phyloP scores from a whole-genome alignment of 352 stramenopile species.

The Elongisporangium undulatum region DNA sequence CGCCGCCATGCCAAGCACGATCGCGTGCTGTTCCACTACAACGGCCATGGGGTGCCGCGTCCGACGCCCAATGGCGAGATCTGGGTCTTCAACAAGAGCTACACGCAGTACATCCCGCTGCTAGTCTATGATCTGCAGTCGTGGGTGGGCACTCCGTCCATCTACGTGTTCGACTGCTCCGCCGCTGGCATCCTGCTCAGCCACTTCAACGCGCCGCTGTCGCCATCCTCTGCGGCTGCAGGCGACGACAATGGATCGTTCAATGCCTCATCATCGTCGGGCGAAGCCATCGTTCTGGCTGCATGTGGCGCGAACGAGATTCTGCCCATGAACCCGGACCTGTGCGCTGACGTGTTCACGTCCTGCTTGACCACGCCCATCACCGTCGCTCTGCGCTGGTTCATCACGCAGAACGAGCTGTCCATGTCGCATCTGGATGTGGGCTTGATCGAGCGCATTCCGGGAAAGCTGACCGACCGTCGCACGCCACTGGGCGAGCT shows the following conservation, averaged over 20 bases:
- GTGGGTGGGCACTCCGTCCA: constrained; percentile 91
- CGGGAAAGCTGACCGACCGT: constrained; percentile 91
- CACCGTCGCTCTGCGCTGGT: constrained; percentile 97
- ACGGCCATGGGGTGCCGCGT: constrained; percentile 98
- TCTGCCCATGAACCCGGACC: constrained; percentile 95
- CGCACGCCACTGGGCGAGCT: constrained; percentile 96
- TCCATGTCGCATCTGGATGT: constrained; percentile 84
- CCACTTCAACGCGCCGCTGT: constrained; percentile 83
- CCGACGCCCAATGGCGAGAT: constrained; percentile 97
- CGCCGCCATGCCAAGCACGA: constrained; percentile 91
- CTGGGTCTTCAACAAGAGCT: constrained; percentile 99
- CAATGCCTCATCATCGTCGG: constrained; percentile 19
- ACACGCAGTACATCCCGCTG: constrained; percentile 99
- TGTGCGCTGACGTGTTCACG: constrained; percentile 99
- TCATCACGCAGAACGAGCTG: constrained; percentile 92
- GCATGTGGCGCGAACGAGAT: constrained; percentile 93
- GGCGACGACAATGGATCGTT: constrained; percentile 11
- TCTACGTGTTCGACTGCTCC: constrained; percentile 99
- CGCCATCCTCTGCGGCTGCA: constrained; percentile 10
- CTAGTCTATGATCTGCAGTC: constrained; percentile 94
- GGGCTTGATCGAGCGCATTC: constrained; percentile 86
- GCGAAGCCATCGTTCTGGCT: constrained; percentile 96
- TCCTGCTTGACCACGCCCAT: constrained; percentile 99
- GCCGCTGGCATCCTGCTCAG: constrained; percentile 93
- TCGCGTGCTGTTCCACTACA: constrained; percentile 99